These are phyloP conservation scores for Lipomyces anomalus DNA, from an alignment of 805 yeast species.

Conservation along the genomic window DNA sequence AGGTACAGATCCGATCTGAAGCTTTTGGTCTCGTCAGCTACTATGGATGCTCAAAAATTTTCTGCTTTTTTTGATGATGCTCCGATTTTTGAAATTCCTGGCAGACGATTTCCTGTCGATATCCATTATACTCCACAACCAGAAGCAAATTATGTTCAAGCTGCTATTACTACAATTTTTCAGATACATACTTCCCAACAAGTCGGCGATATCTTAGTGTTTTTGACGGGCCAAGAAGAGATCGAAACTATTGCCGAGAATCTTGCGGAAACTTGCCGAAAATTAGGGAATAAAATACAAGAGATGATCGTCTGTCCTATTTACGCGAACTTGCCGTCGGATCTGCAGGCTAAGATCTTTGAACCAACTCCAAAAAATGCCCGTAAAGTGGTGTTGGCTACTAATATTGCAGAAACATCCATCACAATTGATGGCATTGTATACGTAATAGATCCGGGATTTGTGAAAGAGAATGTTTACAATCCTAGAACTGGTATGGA, in stretches of 20 bases:
- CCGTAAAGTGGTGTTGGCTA: conserved; percentile 86
- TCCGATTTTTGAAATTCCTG: conserved; percentile 73
- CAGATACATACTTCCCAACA: conserved; percentile 80
- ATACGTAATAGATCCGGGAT: conserved; percentile 92
- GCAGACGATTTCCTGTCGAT: conserved; percentile 88
- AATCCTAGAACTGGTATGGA: conserved; percentile 91
- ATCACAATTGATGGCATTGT: conserved; percentile 90
- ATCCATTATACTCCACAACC: conserved; percentile 73
- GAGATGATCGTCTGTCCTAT: conserved; percentile 79
- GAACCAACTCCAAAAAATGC: conserved; percentile 80
- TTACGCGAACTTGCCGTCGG: conserved; percentile 86
- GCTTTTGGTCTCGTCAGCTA: conserved; percentile 86
- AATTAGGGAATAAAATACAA: conserved; percentile 54
- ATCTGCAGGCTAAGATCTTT: conserved; percentile 80
- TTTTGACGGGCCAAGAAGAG: conserved; percentile 78
- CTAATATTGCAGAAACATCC: conserved; percentile 96
- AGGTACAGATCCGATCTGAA: conserved; percentile 62
- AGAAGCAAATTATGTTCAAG: conserved; percentile 77
- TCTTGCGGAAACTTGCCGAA: conserved; percentile 56
- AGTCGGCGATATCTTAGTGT: conserved; percentile 74
- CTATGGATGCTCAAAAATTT: conserved; percentile 83
- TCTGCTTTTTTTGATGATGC: conserved; percentile 71
- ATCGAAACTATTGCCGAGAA: conserved; percentile 75
- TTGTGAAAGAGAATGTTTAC: conserved; percentile 82
- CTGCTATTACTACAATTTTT: conserved; percentile 76